phyloP scores from a whole-genome alignment of 257 asterid species.

The Solanum tarapatanum region DNA sequence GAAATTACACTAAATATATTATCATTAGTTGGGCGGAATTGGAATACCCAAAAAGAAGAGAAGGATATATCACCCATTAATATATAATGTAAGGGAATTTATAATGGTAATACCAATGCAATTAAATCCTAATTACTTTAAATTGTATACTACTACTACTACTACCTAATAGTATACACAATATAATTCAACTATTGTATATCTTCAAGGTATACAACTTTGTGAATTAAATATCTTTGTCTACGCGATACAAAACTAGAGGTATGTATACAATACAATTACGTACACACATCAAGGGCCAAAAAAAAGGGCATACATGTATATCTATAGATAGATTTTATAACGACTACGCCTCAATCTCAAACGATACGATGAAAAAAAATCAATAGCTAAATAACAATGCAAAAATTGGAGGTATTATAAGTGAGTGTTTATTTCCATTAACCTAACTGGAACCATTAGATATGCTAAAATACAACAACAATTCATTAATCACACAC shows the following conservation, averaged over 20 bases:
- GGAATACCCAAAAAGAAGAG: too few relatives aligned
- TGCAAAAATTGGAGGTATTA: background rate
- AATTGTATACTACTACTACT: too few relatives aligned
- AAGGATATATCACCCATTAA: too few relatives aligned
- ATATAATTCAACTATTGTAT: background rate
- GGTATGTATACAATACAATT: too few relatives aligned
- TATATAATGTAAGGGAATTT: too few relatives aligned
- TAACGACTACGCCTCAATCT: background rate
- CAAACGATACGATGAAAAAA: background rate
- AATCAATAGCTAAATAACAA: background rate
- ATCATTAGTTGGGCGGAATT: too few relatives aligned
- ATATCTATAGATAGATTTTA: background rate
- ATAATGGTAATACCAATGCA: too few relatives aligned
- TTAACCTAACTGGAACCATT: background rate
- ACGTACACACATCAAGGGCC: background rate
- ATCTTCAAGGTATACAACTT: background rate
- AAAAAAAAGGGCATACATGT: background rate
- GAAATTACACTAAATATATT: too few relatives aligned
- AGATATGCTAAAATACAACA: background rate
- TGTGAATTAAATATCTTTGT: background rate
- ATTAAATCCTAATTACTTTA: background rate
- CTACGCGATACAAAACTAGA: too few relatives aligned
- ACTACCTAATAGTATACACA: background rate
- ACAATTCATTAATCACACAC: background rate
- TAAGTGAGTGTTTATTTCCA: background rate